Base-by-base conservation (phyloP, 768 basidiomycete genomes). In the Phanerodontia chrysosporium region DNA sequence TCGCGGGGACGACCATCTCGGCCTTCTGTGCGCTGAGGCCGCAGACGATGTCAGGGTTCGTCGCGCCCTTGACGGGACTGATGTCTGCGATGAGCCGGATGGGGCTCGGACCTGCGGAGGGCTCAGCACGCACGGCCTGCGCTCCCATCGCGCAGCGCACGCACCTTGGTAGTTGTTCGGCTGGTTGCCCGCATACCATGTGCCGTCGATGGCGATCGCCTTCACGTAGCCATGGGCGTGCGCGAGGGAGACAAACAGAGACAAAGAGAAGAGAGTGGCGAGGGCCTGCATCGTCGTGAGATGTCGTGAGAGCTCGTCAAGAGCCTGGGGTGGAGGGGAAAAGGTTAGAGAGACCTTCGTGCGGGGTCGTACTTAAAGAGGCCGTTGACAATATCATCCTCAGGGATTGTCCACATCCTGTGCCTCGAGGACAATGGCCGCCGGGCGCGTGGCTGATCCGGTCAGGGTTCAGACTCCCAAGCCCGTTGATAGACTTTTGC, bases 1-100 rank as follows among this genome's bases (percentile, higher is more conserved):
- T 84, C 21, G 81, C 86, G 45, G 78, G 64, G 3, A 78, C 84
- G 49, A 82, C 76, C 35, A 80, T 72, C 4, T 76, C 60, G 0
- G 84, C 87, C 1, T 74, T 69, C 49, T 76, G 71, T 2, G 85
- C 81, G 32, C 77, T 71, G 21, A 75, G 72, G 12, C 89, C 89
- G 62, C 89, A 90, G 70, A 81, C 86, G 12, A 87, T 51, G 53
- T 74, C 76, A 2, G 78, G 65, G 64, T 87, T 88, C 36, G 56
- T 71, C 21, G 85, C 79, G 39, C 83, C 84, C 70, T 89, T 82
- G 59, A 82, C 79, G 1, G 83, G 82, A 0, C 69, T 60, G 59
- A 77, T 75, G 61, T 67, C 68, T 56, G 73, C 67, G 51, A 83
- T 73, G 52, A 75, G 74, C 22, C 81, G 80, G 44, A 83, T 74